Percentiles rank a stretch among this genome's conserved stretches.
Evolutionary conservation across 2,329 filamentous ascomycete genomes (phyloP).

Genomic region (Cladosporium phlei): DNA sequence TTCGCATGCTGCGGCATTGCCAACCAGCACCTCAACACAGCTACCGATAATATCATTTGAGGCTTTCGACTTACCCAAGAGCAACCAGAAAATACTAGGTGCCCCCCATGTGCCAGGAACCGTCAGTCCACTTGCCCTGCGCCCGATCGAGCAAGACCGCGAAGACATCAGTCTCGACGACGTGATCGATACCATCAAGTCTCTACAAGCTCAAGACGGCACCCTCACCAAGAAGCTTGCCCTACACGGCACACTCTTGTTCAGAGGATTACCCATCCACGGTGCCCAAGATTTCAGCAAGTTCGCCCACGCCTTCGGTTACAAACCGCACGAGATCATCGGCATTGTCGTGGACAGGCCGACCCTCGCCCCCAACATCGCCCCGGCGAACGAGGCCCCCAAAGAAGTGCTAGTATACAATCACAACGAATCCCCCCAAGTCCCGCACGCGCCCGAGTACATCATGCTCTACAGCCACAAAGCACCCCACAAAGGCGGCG

Average conservation of each 20-base stretch:
- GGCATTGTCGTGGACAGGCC: constrained; percentile 48
- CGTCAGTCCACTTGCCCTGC: constrained; percentile 37
- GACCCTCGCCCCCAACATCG: constrained; percentile 41
- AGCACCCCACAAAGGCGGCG: constrained; percentile 34
- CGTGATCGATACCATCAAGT: constrained; percentile 36
- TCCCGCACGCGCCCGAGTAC: constrained; percentile 49
- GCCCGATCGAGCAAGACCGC: constrained; percentile 25
- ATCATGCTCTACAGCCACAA: constrained; percentile 47
- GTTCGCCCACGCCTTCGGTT: constrained; percentile 49
- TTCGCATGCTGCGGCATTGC: background rate
- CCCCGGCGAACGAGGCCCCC: constrained; percentile 47
- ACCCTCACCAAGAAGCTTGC: constrained; percentile 40
- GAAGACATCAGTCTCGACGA: constrained; percentile 29
- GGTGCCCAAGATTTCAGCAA: constrained; percentile 44
- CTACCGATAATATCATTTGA: background rate
- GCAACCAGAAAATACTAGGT: constrained; percentile 39
- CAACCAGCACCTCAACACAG: background rate
- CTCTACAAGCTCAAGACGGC: constrained; percentile 31
- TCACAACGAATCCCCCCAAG: constrained; percentile 50
- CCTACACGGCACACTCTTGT: constrained; percentile 44
- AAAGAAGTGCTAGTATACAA: constrained; percentile 47
- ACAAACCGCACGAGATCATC: constrained; percentile 47
- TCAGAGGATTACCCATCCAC: constrained; percentile 44
- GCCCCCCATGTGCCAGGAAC: constrained; percentile 35
- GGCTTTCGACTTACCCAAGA: constrained; percentile 35